Base-by-base conservation (phyloP, 176 grass and related monocot genomes). In the Rhipidocladum racemiflorum region DNA sequence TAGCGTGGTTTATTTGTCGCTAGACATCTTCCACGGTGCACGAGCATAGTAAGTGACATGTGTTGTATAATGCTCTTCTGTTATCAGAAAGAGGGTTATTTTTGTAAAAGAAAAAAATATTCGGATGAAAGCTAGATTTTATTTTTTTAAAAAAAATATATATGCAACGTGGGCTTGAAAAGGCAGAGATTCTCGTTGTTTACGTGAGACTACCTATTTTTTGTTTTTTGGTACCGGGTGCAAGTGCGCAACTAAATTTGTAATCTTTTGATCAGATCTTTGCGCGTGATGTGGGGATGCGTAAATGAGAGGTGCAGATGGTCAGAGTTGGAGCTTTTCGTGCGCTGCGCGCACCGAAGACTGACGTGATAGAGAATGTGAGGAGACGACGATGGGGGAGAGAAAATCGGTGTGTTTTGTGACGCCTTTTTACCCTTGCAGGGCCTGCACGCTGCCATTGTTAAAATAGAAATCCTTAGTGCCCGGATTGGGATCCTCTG, bases 331-430 rank as follows among this genome's bases (percentile, higher is more conserved):
- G 29, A 39, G 49, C 61, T 23, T 45, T 14, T 18, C 2, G 42
- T 12, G 57, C 75, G 75, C 86, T 1, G 42, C 8, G 57, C 75
- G 75, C 86, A 79, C 54, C 18, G 76, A 65, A 57, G 51, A 43
- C 32, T 79, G 87, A 88, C 81, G 68, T 84, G 81, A 84, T 40
- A 8, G 74, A 59, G 86, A 79, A 32, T 70, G 51, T 7, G 60
- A 67, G 46, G 28, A 63, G 71, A 46, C 10, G 80, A 66, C 65
- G 86, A 55, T 73, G 48, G 59, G 59, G 12, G 49, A 40, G 56
- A 18, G 28, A 63, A 88, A 29, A 27, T 28, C n/a, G 73, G 57
- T 29, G 39, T 67, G 75, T 57, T 46, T 50, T 24, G 68, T 61
- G 75, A 18, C 15, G 49, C 66, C 68, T 66, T 74, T 79, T 39